Percentiles rank a stretch among this genome's conserved stretches.
These are phyloP conservation scores for Aspergillus diversus DNA, from an alignment of 495 filamentous ascomycete species.

Conservation along the genomic window DNA sequence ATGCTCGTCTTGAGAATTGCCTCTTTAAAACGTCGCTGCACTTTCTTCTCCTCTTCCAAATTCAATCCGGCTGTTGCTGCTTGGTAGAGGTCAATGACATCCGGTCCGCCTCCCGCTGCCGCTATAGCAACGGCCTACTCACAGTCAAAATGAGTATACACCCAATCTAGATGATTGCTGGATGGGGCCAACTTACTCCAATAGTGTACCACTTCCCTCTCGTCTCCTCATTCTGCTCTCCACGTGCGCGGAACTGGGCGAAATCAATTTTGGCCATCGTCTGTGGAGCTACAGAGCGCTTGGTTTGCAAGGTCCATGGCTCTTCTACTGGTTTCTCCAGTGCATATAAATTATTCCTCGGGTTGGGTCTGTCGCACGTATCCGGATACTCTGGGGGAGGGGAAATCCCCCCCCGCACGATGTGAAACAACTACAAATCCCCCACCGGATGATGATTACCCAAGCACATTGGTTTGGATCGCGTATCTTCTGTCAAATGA, in stretches of 20 bases:
- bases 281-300: too few species aligned
- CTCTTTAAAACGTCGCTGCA: not conserved
- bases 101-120: not conserved
- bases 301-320: too few species aligned
- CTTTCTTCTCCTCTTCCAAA: not conserved
- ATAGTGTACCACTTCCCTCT: not conserved
- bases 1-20: constrained; percentile 2
- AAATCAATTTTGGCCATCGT: not conserved
- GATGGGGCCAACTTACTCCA: not conserved
- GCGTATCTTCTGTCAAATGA: too few species aligned
- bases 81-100: not conserved
- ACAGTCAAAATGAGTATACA: not conserved
- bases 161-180: not conserved
- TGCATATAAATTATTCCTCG: too few species aligned
- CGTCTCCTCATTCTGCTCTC: not conserved
- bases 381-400: too few species aligned
- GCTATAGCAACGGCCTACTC: not conserved
- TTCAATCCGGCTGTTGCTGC: not conserved
- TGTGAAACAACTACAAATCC: too few species aligned
- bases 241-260: not conserved
- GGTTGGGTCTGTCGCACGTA: too few species aligned
- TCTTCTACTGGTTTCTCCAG: too few species aligned
- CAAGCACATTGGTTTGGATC: too few species aligned
- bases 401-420: too few species aligned
- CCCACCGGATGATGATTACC: too few species aligned